Evolutionary conservation across 768 basidiomycete species (phyloP), one percentile per base, ranked within the genome.

Genomic region (Botryobasidium botryosum): DNA sequence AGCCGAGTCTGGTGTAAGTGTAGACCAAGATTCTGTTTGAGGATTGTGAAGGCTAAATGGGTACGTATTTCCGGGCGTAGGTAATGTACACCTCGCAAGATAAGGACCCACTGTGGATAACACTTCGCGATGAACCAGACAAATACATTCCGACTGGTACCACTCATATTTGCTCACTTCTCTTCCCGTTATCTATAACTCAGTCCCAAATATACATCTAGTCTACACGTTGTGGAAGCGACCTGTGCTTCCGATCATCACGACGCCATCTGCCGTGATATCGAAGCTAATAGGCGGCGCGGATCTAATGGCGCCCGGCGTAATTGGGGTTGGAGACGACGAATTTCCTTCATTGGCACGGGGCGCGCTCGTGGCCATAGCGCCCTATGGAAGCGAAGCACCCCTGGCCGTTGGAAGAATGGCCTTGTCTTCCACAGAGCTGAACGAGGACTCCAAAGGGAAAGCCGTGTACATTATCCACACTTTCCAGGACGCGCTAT

Each of bases 241-340:
- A 33, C 69, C 71, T 7, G 61, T 90, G 1, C 64, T 88, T 6
- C 79, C 82, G 0, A 68, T 69, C 47, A 51, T 88, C n/a, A 71
- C 75, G 2, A 85, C 84, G 0, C 79, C 82, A 2, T 57, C 71
- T 2, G 61, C 72, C 8, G 84, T 85, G 24, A 71, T 86, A 29
- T 77, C 77, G 1, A 66, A 77, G 21, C 68, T 90, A 10, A 62
- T 74, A 3, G 73, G 72, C 7, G 85, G 86, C n/a, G 82, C 85
- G 0, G 84, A 90, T 62, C 69, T 88, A 6, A 87, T 90, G 83
- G 75, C 81, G 27, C 82, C 85, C 3, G 85, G 84, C 60, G 45
- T 56, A 6, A 46, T 50, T 23, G 80, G 81, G 79, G 55, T 55
- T 75, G 2, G 25, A 6, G 35, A 20, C 27, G 13, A 20, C 38